phyloP scores from a whole-genome alignment of 1,284 basidiomycete genomes.

The Naganishia liquefaciens region DNA sequence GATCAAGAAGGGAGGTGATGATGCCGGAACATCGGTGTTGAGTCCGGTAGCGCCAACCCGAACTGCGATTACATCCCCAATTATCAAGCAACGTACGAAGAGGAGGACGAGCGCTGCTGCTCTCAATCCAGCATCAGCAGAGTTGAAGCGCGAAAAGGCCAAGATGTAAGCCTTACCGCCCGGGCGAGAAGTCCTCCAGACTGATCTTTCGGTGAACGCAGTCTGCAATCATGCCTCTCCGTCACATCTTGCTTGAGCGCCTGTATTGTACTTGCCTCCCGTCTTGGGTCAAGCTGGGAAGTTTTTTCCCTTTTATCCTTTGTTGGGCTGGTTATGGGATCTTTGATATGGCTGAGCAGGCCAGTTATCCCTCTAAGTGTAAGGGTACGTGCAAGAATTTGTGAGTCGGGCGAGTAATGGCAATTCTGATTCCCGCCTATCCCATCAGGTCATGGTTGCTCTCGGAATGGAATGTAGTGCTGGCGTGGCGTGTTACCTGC shows the following conservation, averaged over 20 bases:
- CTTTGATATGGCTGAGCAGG: constrained; percentile 31
- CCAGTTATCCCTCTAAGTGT: constrained; percentile 7
- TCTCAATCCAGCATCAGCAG: constrained; percentile 3
- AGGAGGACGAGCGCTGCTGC: constrained; percentile 3
- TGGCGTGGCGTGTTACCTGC: constrained; percentile 10
- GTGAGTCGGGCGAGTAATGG: neutral
- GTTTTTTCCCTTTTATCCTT: constrained; percentile 90
- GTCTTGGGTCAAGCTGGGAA: constrained; percentile 75
- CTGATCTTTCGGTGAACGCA: constrained; percentile 45
- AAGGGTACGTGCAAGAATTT: constrained; percentile 1
- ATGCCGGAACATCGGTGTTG: constrained; percentile 7
- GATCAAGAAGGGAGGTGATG: neutral
- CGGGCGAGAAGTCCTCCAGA: neutral
- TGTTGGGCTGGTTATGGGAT: constrained; percentile 55
- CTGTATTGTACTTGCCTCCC: constrained; percentile 89
- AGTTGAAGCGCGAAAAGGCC: constrained; percentile 25
- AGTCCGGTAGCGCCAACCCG: constrained; percentile 14
- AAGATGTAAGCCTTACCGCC: constrained; percentile 18
- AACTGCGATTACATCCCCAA: constrained; percentile 4
- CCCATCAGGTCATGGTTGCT: constrained; percentile 4
- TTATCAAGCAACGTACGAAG: neutral
- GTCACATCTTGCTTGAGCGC: constrained; percentile 94
- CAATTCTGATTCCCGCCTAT: neutral
- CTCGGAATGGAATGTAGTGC: neutral
- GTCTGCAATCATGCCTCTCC: constrained; percentile 83